phyloP scores from a whole-genome alignment of 2,329 filamentous ascomycete genomes.

The Epichloe festucae region DNA sequence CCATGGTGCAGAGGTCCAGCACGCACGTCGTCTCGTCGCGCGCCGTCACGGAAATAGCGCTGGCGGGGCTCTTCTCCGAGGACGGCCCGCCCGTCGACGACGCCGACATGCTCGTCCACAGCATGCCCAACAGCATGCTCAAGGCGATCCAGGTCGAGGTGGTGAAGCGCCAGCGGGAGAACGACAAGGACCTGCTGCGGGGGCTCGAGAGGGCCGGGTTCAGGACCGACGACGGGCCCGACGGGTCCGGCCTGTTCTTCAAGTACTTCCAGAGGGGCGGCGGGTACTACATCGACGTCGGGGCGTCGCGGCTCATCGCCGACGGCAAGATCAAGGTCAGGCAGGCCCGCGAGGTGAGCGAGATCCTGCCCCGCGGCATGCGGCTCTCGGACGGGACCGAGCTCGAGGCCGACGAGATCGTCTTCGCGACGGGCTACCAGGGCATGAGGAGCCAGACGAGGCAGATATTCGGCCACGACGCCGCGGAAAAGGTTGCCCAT shows the following conservation, averaged over 20 bases:
- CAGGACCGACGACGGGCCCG: slow-evolving; percentile 43
- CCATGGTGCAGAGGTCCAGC: slow-evolving; percentile 54
- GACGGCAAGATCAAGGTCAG: slow-evolving; percentile 53
- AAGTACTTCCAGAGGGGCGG: slow-evolving; percentile 56
- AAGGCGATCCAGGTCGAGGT: slow-evolving; percentile 43
- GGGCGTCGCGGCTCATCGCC: slow-evolving; percentile 46
- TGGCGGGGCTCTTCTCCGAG: slow-evolving; percentile 36
- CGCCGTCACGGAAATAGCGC: slow-evolving; percentile 35
- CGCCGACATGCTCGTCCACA: slow-evolving; percentile 47
- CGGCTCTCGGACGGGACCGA: slow-evolving; percentile 40
- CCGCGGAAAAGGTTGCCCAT: slow-evolving; percentile 44
- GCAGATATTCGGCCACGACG: slow-evolving; percentile 46
- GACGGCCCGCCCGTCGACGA: slow-evolving; percentile 49
- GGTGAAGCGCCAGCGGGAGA: slow-evolving; percentile 19
- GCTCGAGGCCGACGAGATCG: slow-evolving; percentile 48
- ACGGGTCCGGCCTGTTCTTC: slow-evolving; percentile 41
- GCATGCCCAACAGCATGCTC: slow-evolving; percentile 43
- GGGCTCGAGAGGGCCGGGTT: slow-evolving; percentile 46
- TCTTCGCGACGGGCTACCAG: slow-evolving; percentile 52
- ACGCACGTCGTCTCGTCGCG: slow-evolving; percentile 50
- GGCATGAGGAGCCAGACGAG: slow-evolving; percentile 54
- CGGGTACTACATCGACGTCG: slow-evolving; percentile 60
- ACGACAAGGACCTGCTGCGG: slow-evolving; percentile 25
- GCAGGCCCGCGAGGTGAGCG: slow-evolving; percentile 41
- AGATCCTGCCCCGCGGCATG: slow-evolving; percentile 32